Percentiles rank a stretch among this genome's conserved stretches.
Conservation (phyloP, 2,329 filamentous ascomycete species). For the Apiospora hydei region DNA sequence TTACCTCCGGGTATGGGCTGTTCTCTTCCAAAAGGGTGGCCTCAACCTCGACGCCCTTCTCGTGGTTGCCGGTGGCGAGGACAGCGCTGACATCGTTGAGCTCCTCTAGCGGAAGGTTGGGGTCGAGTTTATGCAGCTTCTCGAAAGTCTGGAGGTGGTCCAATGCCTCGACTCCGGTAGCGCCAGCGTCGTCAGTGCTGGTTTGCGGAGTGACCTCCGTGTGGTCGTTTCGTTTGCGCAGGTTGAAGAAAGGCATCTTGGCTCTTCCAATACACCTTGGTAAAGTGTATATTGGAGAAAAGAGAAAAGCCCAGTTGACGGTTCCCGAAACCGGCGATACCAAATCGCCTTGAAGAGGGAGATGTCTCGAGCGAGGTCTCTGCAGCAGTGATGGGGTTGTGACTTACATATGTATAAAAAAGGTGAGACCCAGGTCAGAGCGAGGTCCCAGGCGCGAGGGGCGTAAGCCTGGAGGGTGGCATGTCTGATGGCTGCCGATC, state of each 20-base stretch:
- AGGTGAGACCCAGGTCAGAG: background rate
- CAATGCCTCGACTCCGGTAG: slow-evolving; percentile 31
- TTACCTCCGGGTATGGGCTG: slow-evolving; percentile 61
- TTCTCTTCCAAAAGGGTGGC: slow-evolving; percentile 58
- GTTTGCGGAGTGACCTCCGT: slow-evolving; percentile 32
- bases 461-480: background rate
- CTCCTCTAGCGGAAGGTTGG: slow-evolving; percentile 61
- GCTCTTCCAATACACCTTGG: slow-evolving; percentile 8
- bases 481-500: slow-evolving; percentile 6
- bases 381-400: background rate
- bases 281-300: slow-evolving; percentile 19
- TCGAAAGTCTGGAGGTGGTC: slow-evolving; percentile 50
- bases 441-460: background rate
- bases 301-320: slow-evolving; percentile 11
- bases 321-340: background rate
- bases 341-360: background rate
- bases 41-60: slow-evolving; percentile 54
- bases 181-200: slow-evolving; percentile 30
- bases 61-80: slow-evolving; percentile 51
- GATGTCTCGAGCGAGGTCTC: background rate
- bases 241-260: slow-evolving; percentile 35
- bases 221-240: slow-evolving; percentile 34
- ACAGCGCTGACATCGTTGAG: slow-evolving; percentile 59
- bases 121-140: slow-evolving; percentile 62
- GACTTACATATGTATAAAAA: background rate